These are phyloP conservation scores for Salicornia ramosissima DNA, from an alignment of 148 eudicot genomes.

Conservation along the genomic window DNA sequence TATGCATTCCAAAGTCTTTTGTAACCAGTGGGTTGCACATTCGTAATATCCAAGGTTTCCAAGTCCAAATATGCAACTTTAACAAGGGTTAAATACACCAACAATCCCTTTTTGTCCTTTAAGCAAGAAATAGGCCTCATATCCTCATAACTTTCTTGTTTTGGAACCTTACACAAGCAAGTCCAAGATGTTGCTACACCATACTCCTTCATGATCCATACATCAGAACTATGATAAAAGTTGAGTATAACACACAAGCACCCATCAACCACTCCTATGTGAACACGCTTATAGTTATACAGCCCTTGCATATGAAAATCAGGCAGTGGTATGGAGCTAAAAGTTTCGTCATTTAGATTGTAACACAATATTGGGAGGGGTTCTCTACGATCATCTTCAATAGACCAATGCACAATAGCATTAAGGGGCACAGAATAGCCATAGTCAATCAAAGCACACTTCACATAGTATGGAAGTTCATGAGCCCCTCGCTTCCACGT, in stretches of 20 bases:
- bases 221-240: neutral
- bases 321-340: conserved; percentile 3
- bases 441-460: neutral
- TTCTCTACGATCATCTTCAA: neutral
- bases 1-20: neutral
- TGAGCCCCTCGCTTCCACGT: conserved; percentile 7
- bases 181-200: conserved; percentile 20
- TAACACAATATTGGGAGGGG: conserved; percentile 5
- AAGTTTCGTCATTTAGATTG: neutral
- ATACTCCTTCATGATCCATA: conserved; percentile 21
- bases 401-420: conserved; percentile 18
- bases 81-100: neutral
- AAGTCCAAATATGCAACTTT: conserved; percentile 13
- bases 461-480: conserved; percentile 2
- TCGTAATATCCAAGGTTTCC: conserved; percentile 11
- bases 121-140: neutral
- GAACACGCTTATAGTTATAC: neutral
- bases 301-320: neutral
- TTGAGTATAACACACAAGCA: conserved; percentile 14
- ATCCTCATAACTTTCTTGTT: neutral
- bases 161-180: neutral
- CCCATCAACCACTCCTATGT: conserved; percentile 21
- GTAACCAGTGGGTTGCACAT: conserved; percentile 6
- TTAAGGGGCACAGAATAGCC: neutral
- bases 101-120: conserved; percentile 9